Base-by-base conservation (phyloP, 2,329 filamentous ascomycete species). In the Hypoxylon sp. region DNA sequence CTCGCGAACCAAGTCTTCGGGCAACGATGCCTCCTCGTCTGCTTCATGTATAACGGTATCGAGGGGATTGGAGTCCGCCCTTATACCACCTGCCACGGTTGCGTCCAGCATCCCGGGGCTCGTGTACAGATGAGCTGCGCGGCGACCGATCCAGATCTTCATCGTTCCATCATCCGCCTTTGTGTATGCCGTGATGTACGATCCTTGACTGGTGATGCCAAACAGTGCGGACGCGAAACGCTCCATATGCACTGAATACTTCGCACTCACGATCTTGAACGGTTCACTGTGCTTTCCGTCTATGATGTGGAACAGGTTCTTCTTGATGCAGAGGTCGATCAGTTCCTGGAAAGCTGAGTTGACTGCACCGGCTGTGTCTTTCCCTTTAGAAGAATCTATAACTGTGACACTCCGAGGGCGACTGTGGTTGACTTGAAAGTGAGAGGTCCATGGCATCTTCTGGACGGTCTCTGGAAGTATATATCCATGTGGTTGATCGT, bases 61-160 rank as follows among this genome's bases (percentile, higher is more conserved):
- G 53, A 90, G 88, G 0, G 90, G 88, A 6, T 77, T 82, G 73
- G 92, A 88, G 0, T 88, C 88, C 0, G 89, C 85, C 33, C 86
- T 84, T 70, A 93, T 88, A 0, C 92, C 92, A 1, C 92, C 92
- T 0, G 91, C 92, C 7, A 94, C 92, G 3, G 90, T 90, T 72
- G 92, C 92, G 77, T 95, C 92, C 68, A 94, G 83, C 86, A 91
- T 89, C 1, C 88, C 86, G 1, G 89, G 88, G 74, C 91, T 94
- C 1, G 91, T 94, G 76, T 90, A 87, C 78, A 93, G 91, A 20
- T 83, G 88, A 55, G 81, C 82, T 20, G 89, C 85, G 8, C 92
- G 84, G 30, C 90, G 83, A 1, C 91, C 89, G 1, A 92, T 85
- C 92, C 92, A 95, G 33, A 94, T 84, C 73, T 86, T 88, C 63